These are phyloP conservation scores for Begonia masoniana DNA, from an alignment of 306 rosid species.

Conservation along the genomic window DNA sequence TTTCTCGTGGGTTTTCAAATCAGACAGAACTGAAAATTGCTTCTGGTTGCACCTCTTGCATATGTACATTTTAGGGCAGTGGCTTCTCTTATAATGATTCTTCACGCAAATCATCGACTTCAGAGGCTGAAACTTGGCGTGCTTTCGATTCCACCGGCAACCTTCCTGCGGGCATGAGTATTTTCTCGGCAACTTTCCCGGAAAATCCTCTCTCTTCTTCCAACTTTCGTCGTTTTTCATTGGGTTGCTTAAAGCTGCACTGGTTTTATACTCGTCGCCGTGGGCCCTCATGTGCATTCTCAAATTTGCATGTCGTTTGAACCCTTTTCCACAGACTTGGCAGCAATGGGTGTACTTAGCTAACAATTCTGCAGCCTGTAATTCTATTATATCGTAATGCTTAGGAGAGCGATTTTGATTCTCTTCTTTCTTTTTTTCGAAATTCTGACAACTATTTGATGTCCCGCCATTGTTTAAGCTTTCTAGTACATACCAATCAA, in stretches of 20 bases:
- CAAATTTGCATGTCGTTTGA: conserved; percentile 77
- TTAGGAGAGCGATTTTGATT: neutral
- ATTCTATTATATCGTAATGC: conserved; percentile 38
- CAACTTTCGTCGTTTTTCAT: conserved; percentile 18
- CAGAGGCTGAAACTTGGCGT: conserved; percentile 75
- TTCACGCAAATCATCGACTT: conserved; percentile 87
- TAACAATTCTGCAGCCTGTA: conserved; percentile 53
- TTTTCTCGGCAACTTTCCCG: conserved; percentile 28
- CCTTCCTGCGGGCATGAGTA: conserved; percentile 90
- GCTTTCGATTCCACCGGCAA: conserved; percentile 81
- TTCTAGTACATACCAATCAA: neutral
- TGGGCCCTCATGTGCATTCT: conserved; percentile 99
- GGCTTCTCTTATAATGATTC: conserved; percentile 90
- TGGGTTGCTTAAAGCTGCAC: conserved; percentile 62
- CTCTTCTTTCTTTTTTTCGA: neutral
- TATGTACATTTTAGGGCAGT: conserved; percentile 87
- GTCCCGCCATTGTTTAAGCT: neutral
- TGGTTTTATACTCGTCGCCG: conserved; percentile 80
- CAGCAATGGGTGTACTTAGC: conserved; percentile 94
- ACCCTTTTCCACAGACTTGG: conserved; percentile 86
- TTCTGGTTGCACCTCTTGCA: conserved; percentile 79
- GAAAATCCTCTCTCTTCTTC: neutral
- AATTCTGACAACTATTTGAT: neutral
- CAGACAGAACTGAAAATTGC: conserved; percentile 86
- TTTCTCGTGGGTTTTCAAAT: conserved; percentile 84